A percentile compares a stretch with the other conserved stretches of the same genome.
These are phyloP conservation scores for Candida berthetii DNA, from an alignment of 805 yeast species.

Conservation along the genomic window DNA sequence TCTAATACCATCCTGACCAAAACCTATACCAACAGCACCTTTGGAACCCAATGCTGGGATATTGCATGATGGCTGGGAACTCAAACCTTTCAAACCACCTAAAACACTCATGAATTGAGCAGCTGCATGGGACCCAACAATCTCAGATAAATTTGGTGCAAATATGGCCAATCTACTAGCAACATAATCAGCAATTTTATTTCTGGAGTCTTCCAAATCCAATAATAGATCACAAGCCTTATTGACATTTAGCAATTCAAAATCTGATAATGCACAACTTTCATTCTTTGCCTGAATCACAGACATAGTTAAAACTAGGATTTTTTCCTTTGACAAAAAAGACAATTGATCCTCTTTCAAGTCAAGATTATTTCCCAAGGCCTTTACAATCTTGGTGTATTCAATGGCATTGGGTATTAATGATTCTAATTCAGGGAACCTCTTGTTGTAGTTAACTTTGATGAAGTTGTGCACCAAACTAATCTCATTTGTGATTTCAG, in stretches of 20 bases:
- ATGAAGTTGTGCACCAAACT: conserved; percentile 40
- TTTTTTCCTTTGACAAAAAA: conserved; percentile 55
- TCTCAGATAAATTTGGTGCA: conserved; percentile 76
- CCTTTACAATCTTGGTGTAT: conserved; percentile 45
- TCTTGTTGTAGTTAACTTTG: conserved; percentile 44
- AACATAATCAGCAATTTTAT: conserved; percentile 44
- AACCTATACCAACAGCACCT: conserved; percentile 29
- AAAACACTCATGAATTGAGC: conserved; percentile 63
- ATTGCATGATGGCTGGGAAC: conserved; percentile 77
- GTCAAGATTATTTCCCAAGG: conserved; percentile 43
- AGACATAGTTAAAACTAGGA: conserved; percentile 70
- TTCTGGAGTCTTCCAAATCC: conserved; percentile 36
- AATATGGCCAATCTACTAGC: conserved; percentile 46
- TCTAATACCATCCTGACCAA: conserved; percentile 40
- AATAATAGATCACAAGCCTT: conserved; percentile 43
- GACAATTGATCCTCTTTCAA: conserved; percentile 17
- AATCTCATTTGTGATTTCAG: conserved; percentile 51
- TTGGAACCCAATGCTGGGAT: conserved; percentile 69
- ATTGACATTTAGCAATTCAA: conserved; percentile 30
- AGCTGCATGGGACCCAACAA: conserved; percentile 68
- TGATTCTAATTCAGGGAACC: conserved; percentile 68
- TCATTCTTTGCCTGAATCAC: conserved; percentile 40
- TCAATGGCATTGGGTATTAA: conserved; percentile 57
- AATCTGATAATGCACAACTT: conserved; percentile 21
- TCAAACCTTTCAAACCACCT: conserved; percentile 64